These are phyloP conservation scores for Lasiodiplodia citricola DNA, from an alignment of 2,329 filamentous ascomycete genomes.

Conservation along the genomic window DNA sequence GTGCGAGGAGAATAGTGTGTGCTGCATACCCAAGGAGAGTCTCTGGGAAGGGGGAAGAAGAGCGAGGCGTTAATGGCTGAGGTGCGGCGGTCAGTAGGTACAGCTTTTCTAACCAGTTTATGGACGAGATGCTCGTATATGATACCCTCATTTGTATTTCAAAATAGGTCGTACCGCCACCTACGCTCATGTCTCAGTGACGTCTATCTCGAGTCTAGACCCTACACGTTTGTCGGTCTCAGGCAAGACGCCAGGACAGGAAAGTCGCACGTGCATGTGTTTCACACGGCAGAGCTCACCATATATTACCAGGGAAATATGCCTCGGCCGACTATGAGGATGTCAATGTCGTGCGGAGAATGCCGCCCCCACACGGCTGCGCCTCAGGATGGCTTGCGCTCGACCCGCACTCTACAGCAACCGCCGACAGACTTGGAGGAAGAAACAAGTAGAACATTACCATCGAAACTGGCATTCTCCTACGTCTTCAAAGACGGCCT, in stretches of 20 bases:
- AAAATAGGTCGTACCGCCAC: neutral
- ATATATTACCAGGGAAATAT: neutral
- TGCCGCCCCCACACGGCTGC: neutral
- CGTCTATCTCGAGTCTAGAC: too few relatives aligned
- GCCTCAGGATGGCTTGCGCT: neutral
- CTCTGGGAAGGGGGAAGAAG: conserved; percentile 27
- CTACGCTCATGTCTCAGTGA: neutral
- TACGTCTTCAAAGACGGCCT: neutral
- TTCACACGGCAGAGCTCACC: neutral
- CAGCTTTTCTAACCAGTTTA: too few relatives aligned
- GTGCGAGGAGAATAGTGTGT: conserved; percentile 84
- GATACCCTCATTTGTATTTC: neutral
- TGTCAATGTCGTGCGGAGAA: neutral
- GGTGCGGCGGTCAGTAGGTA: neutral
- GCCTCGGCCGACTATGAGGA: neutral
- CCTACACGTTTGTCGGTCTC: too few relatives aligned
- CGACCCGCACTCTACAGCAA: neutral
- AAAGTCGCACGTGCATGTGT: neutral
- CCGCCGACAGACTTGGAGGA: neutral
- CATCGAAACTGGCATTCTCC: neutral
- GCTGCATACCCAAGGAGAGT: conserved; percentile 72
- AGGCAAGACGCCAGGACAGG: too few relatives aligned
- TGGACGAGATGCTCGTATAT: neutral
- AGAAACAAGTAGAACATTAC: neutral
- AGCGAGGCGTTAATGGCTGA: neutral